Conservation (phyloP, 129 eudicot species). For the Chrysanthemum makinoi region DNA sequence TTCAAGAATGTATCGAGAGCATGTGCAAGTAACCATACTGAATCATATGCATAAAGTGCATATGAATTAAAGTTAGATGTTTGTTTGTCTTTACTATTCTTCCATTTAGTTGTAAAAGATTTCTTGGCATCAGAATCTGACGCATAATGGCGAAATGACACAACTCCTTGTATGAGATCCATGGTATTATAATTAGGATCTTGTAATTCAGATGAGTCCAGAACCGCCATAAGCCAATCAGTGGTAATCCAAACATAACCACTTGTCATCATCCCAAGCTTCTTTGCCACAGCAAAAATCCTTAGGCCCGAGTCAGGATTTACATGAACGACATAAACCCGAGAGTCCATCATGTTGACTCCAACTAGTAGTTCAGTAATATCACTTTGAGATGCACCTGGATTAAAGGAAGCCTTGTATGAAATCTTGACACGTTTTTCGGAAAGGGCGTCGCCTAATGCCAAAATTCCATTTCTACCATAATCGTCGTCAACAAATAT, state of each 20-base stretch:
- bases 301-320: conserved; percentile 74
- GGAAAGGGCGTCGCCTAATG: conserved; percentile 66
- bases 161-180: conserved; percentile 69
- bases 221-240: conserved; percentile 72
- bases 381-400: conserved; percentile 44
- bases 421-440: conserved; percentile 58
- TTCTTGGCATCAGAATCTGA: conserved; percentile 52
- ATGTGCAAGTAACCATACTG: conserved; percentile 66
- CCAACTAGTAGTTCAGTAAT: conserved; percentile 49
- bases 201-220: conserved; percentile 48
- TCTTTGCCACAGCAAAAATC: conserved; percentile 49
- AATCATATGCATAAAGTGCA: conserved; percentile 76
- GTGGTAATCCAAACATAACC: conserved; percentile 91
- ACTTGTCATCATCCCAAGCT: conserved; percentile 62
- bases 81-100: conserved; percentile 32
- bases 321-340: conserved; percentile 76
- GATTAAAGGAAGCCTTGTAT: conserved; percentile 58
- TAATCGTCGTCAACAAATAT: conserved; percentile 75
- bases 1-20: neutral
- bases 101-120: conserved; percentile 47
- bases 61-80: conserved; percentile 55
- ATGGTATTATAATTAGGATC: conserved; percentile 36
- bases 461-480: conserved; percentile 74
- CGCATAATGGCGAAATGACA: conserved; percentile 61
- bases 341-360: conserved; percentile 69